Base-by-base conservation (phyloP, 2,329 filamentous ascomycete species). In the Penicillium freii region DNA sequence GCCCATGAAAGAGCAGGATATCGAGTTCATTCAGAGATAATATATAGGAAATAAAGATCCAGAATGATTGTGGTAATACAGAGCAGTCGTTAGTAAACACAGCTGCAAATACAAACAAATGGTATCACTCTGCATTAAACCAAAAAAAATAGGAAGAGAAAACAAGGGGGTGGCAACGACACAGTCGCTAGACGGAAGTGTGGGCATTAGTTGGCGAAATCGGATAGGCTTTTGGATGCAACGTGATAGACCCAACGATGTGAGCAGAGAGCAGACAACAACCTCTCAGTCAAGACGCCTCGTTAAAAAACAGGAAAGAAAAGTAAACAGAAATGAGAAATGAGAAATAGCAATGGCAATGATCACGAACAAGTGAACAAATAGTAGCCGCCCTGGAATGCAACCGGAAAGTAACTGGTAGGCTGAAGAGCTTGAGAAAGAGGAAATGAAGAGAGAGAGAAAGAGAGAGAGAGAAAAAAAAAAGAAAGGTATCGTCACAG, bases 41-140 rank as follows among this genome's bases (percentile, higher is more conserved):
- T 34, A 56, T 42, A 50, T 42, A 50, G 46, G 54, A 48, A 53
- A 43, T 27, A 58, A 51, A 38, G 53, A 48, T n/a, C 42, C 42
- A 58, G 51, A 62, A 51, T 48, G 54, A 58, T 57, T 42, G 58
- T 63, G 54, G 60, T 64, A 56, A 66, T 65, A 65, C 57, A 61
- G 45, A 59, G 42, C 56, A 52, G 60, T 63, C 53, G 36, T 62
- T 59, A 62, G 56, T 56, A 56, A 60, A 54, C 56, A 61, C 34
- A 62, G 62, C 57, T 60, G 60, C 63, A 61, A 58, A 55, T 56
- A 65, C 49, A 62, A 62, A 66, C 60, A 67, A 68, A 63, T 71
- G 70, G 71, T 74, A 72, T 74, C 71, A 72, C 68, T 67, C 69
- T 68, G 70, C 66, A 67, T 62, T 61, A 57, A 58, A 57, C 58